Evolutionary conservation across 2,329 filamentous ascomycete species (phyloP).

Genomic region (Grosmannia clavigera): DNA sequence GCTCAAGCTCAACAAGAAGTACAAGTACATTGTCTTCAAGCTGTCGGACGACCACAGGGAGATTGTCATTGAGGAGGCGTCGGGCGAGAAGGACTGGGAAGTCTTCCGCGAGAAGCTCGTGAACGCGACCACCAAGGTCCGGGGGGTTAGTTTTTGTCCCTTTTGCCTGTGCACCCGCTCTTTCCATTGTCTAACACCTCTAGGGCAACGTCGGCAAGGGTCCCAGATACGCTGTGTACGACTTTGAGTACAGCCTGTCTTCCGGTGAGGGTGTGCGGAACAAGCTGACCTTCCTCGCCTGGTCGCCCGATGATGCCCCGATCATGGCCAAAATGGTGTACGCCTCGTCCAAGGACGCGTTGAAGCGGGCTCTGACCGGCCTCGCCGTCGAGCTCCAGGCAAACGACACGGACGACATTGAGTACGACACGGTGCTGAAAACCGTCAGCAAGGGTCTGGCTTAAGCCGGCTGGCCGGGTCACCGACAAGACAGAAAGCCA

Average conservation of each 20-base stretch:
- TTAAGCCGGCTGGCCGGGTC: slow-evolving; percentile 15
- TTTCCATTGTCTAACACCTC: background rate
- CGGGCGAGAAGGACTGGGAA: slow-evolving; percentile 54
- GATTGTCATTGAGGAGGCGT: slow-evolving; percentile 68
- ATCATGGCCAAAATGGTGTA: slow-evolving; percentile 85
- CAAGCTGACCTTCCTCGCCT: slow-evolving; percentile 70
- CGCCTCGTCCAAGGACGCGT: slow-evolving; percentile 75
- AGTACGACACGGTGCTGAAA: slow-evolving; percentile 59
- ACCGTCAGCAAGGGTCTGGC: slow-evolving; percentile 51
- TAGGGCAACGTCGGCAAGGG: slow-evolving; percentile 51
- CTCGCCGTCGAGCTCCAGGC: slow-evolving; percentile 69
- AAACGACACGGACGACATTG: slow-evolving; percentile 74
- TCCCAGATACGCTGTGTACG: slow-evolving; percentile 71
- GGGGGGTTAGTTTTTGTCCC: slow-evolving; percentile 37
- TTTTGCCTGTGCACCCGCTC: background rate
- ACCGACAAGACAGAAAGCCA: background rate
- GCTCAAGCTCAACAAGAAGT: slow-evolving; percentile 68
- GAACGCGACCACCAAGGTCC: slow-evolving; percentile 59
- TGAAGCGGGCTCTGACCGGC: slow-evolving; percentile 68
- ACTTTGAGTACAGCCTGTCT: slow-evolving; percentile 65
- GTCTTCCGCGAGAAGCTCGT: slow-evolving; percentile 65
- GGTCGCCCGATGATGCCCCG: slow-evolving; percentile 70
- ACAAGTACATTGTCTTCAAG: slow-evolving; percentile 84
- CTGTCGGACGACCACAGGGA: slow-evolving; percentile 71
- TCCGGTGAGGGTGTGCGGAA: slow-evolving; percentile 63